Evolutionary conservation across 768 basidiomycete genomes (phyloP).

Genomic region (Podaxis sp.): DNA sequence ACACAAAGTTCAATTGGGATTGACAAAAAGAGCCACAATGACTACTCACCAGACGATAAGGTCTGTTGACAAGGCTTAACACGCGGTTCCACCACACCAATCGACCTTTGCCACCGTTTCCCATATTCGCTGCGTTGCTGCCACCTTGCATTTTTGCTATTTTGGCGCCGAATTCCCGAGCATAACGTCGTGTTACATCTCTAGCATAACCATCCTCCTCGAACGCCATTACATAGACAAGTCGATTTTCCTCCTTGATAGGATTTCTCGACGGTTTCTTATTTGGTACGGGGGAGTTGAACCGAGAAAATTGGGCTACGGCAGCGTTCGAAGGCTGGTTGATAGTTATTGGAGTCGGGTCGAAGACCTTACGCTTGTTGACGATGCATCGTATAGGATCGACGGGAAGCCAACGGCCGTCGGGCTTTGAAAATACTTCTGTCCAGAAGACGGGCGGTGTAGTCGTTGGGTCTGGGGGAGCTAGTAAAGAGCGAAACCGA

Average conservation of each 20-base stretch:
- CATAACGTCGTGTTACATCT: slow-evolving; percentile 91
- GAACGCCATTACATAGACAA: slow-evolving; percentile 91
- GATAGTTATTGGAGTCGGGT: slow-evolving; percentile 51
- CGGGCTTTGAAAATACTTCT: slow-evolving; percentile 92
- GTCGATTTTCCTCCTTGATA: slow-evolving; percentile 64
- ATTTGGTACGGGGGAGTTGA: slow-evolving; percentile 13
- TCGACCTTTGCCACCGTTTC: slow-evolving; percentile 57
- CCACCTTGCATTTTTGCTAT: slow-evolving; percentile 78
- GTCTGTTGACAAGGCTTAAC: slow-evolving; percentile 60
- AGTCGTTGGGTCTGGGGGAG: slow-evolving; percentile 50
- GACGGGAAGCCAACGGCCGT: slow-evolving; percentile 89
- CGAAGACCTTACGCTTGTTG: slow-evolving; percentile 79
- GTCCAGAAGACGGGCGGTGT: slow-evolving; percentile 94
- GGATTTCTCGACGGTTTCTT: slow-evolving; percentile 12
- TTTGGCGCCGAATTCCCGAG: slow-evolving; percentile 75
- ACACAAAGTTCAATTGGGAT: slow-evolving; percentile 19
- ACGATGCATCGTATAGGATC: slow-evolving; percentile 84
- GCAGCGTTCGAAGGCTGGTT: slow-evolving; percentile 16
- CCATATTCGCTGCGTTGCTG: slow-evolving; percentile 36
- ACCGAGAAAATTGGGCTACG: slow-evolving; percentile 11
- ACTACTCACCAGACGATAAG: slow-evolving; percentile 74
- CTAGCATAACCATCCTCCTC: slow-evolving; percentile 93
- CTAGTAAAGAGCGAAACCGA: slow-evolving; percentile 20
- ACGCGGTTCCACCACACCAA: slow-evolving; percentile 87
- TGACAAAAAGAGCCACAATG: slow-evolving; percentile 15